A percentile compares a stretch with the other conserved stretches of the same genome.
Evolutionary conservation across 257 asterid genomes (phyloP).

Genomic region (Solanum stenotomum): DNA sequence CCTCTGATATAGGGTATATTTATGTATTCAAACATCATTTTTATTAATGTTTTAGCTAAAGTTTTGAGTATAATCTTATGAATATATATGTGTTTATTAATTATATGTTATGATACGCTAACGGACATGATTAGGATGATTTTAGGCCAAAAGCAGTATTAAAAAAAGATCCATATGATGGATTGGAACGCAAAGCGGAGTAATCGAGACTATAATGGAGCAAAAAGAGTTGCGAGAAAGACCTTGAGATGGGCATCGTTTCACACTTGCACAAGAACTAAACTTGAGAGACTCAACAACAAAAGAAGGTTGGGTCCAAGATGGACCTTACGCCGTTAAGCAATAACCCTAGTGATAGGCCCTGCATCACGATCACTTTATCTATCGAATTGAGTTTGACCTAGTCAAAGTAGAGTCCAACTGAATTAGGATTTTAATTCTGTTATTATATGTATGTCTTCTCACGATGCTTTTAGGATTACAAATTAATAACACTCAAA

Average conservation of each 20-base stretch:
- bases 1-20: background rate
- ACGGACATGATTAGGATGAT: background rate
- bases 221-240: background rate
- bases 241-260: background rate
- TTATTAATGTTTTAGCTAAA: too few relatives aligned
- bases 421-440: too few relatives aligned
- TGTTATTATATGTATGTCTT: too few relatives aligned
- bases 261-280: background rate
- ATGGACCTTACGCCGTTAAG: background rate
- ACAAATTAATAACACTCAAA: too few relatives aligned
- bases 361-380: too few relatives aligned
- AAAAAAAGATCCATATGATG: too few relatives aligned
- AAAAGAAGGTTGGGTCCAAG: background rate
- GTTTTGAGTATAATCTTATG: too few relatives aligned
- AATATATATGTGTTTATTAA: background rate
- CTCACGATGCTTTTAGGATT: too few relatives aligned
- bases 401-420: background rate
- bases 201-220: too few relatives aligned
- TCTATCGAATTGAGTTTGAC: background rate
- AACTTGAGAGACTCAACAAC: background rate
- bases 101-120: background rate
- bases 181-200: background rate
- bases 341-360: background rate
- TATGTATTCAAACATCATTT: background rate
- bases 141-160: background rate